A percentile compares a stretch with the other conserved stretches of the same genome.
Evolutionary conservation across 768 basidiomycete species (phyloP).

Genomic region (Auriscalpium microsporum): DNA sequence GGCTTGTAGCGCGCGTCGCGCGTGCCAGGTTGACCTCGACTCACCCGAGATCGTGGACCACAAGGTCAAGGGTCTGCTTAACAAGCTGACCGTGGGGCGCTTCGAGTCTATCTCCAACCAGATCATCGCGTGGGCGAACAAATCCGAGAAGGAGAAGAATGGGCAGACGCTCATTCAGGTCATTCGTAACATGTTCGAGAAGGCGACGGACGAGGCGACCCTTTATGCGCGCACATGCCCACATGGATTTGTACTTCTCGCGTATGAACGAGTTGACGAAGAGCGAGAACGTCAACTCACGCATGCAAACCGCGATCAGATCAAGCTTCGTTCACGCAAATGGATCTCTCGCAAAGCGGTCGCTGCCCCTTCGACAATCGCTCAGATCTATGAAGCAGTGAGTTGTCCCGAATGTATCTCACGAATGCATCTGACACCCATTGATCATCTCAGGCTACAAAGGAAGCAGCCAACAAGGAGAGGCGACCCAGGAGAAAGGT

Average conservation of each 20-base stretch:
- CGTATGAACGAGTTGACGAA: slow-evolving; percentile 80
- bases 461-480: slow-evolving; percentile 39
- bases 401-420: slow-evolving; percentile 22
- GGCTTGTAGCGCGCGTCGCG: slow-evolving; percentile 38
- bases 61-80: slow-evolving; percentile 85
- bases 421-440: slow-evolving; percentile 2
- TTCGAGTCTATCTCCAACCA: slow-evolving; percentile 95
- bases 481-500: slow-evolving; percentile 78
- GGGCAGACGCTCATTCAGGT: slow-evolving; percentile 93
- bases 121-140: slow-evolving; percentile 93
- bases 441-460: slow-evolving; percentile 48
- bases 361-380: slow-evolving; percentile 79
- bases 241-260: slow-evolving; percentile 90
- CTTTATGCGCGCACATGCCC: slow-evolving; percentile 85
- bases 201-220: slow-evolving; percentile 91
- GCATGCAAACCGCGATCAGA: slow-evolving; percentile 47
- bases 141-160: slow-evolving; percentile 84
- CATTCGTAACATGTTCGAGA: slow-evolving; percentile 93
- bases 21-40: slow-evolving; percentile 41
- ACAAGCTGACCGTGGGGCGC: slow-evolving; percentile 94
- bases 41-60: slow-evolving; percentile 85
- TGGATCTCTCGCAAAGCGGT: slow-evolving; percentile 70
- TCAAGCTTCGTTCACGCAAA: slow-evolving; percentile 77
- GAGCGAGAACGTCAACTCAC: slow-evolving; percentile 66
- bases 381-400: slow-evolving; percentile 82